These are phyloP conservation scores for Amaranthus palmeri DNA, from an alignment of 148 eudicot species.

Conservation along the genomic window DNA sequence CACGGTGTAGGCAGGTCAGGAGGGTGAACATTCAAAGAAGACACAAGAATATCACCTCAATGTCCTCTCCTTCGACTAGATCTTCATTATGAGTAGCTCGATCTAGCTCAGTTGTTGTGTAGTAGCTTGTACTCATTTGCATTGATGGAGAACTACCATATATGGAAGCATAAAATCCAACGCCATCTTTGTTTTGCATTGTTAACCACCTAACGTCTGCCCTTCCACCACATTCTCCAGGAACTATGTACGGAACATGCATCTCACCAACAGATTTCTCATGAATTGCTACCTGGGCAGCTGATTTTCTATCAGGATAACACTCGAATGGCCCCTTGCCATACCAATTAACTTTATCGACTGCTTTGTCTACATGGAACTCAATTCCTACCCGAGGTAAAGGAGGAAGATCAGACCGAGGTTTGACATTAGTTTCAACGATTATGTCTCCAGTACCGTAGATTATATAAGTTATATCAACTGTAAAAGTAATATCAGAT, in stretches of 20 bases:
- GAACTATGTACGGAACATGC: conserved; percentile 96
- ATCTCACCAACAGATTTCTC: conserved; percentile 62
- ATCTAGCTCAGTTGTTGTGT: conserved; percentile 71
- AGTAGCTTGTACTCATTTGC: conserved; percentile 94
- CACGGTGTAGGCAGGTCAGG: background rate
- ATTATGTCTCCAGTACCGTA: conserved; percentile 84
- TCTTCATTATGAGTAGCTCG: conserved; percentile 75
- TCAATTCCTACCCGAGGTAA: conserved; percentile 88
- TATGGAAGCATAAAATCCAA: conserved; percentile 68
- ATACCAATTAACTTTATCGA: conserved; percentile 74
- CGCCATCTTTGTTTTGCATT: conserved; percentile 52
- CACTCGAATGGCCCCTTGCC: conserved; percentile 96
- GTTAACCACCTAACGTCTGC: conserved; percentile 95
- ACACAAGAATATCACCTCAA: conserved; percentile 49
- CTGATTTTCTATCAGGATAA: conserved; percentile 88
- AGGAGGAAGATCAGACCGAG: conserved; percentile 69
- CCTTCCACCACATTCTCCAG: conserved; percentile 85
- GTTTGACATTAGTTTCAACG: conserved; percentile 51
- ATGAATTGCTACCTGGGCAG: conserved; percentile 71
- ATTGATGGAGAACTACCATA: conserved; percentile 73
- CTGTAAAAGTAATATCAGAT: conserved; percentile 37
- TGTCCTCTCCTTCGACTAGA: conserved; percentile 67
- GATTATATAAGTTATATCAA: conserved; percentile 47
- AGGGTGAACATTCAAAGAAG: background rate
- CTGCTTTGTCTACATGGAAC: conserved; percentile 65